Conservation (phyloP, 352 stramenopile genomes). For the Pseudoperonospora humuli region DNA sequence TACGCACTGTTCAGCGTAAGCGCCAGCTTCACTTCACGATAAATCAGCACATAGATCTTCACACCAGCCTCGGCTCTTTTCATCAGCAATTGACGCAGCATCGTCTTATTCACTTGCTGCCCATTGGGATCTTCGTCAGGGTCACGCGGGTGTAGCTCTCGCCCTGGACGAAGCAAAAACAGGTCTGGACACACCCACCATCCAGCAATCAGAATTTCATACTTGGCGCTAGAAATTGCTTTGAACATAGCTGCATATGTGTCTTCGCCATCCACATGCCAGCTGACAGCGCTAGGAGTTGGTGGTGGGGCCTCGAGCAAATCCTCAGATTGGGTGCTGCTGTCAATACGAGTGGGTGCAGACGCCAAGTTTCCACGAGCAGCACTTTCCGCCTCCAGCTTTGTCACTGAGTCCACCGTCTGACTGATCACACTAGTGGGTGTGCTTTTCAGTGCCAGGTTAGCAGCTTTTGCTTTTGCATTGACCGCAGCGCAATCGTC, state of each 20-base stretch:
- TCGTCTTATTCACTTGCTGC: constrained; percentile 53
- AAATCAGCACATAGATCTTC: constrained; percentile 88
- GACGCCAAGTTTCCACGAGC: constrained; percentile 17
- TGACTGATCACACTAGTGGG: constrained; percentile 20
- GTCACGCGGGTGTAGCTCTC: constrained; percentile 37
- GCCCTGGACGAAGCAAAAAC: constrained; percentile 61
- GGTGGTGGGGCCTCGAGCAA: constrained; percentile 37
- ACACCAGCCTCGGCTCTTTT: constrained; percentile 74
- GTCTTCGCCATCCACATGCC: constrained; percentile 83
- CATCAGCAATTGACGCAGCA: constrained; percentile 70
- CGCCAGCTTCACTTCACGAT: constrained; percentile 85
- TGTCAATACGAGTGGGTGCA: constrained; percentile 31
- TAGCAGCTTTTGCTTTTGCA: constrained; percentile 23
- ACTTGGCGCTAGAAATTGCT: constrained; percentile 80
- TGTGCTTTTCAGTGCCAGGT: constrained; percentile 9
- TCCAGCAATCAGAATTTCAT: constrained; percentile 85
- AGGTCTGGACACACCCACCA: constrained; percentile 87
- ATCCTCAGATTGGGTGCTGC: constrained; percentile 53
- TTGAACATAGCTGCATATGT: constrained; percentile 83
- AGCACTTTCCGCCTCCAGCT: constrained; percentile 22
- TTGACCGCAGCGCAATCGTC: constrained; percentile 21
- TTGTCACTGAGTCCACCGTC: constrained; percentile 26
- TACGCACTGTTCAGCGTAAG: constrained; percentile 85
- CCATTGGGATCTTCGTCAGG: constrained; percentile 20
- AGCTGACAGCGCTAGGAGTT: constrained; percentile 57